Base-by-base conservation (phyloP, 2,329 filamentous ascomycete species). In the Aschersonia sp. region DNA sequence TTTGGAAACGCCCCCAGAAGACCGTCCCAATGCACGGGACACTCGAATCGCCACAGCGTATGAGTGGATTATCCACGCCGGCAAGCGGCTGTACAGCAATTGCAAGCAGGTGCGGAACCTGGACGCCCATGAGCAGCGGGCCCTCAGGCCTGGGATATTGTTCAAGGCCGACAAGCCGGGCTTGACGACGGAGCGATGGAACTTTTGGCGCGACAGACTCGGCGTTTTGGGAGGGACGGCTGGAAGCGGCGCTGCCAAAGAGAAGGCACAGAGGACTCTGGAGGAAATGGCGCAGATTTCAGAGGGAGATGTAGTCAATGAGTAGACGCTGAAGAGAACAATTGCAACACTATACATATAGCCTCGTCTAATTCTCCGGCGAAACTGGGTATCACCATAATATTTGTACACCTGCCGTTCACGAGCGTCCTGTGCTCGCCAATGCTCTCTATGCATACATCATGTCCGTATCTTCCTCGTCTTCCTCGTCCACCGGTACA, bases 401-500 rank as follows among this genome's bases (percentile, higher is more conserved):
- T 20, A 20, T 20, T 2, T 2, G 20, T 20, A 20, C 20, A 20
- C 20, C 20, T 20, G 20, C 20, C 20, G 20, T 20, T 20, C 20
- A 20, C 35, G 4, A 38, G 35, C 7, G 35, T 38, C 35, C 20
- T 20, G 20, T 20, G 20, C 20, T 40, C 35, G 35, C 12, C 35
- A 9, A 40, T n/a, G 32, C 47, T 7, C 32, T 57, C 50, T 38
- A 67, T 32, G 63, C 64, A 49, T 67, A 67, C 59, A 67, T 65
- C 64, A 66, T 66, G 40, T 79, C 75, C 32, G 74, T 71, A 43
- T 76, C 72, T 29, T 77, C 73, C 20, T 76, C 73, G 0, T 67
- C 67, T 2, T 73, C 71, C 1, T 74, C 71, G 12, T 38, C 4
- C 7, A 12, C 12, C 35, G 35, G 35, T 9, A 66, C 60, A 20